These are phyloP conservation scores for Clavariopsis aquatica DNA, from an alignment of 495 filamentous ascomycete species.

Conservation along the genomic window DNA sequence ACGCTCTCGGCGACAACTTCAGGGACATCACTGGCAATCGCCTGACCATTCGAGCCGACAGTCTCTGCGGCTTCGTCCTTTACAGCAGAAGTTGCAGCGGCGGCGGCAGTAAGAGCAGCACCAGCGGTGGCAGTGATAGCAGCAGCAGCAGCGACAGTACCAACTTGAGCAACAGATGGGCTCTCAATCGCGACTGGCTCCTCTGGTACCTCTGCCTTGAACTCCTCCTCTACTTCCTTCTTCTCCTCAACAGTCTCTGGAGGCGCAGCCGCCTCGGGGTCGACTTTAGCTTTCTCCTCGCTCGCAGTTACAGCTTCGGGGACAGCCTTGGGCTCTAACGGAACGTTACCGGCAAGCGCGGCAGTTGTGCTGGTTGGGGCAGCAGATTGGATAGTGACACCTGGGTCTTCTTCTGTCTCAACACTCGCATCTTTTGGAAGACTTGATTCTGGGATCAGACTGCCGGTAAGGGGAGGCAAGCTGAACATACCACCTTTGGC, in stretches of 20 bases:
- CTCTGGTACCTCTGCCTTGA: conserved; percentile 32
- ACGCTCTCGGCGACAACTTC: conserved; percentile 67
- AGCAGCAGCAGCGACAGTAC: too few relatives aligned
- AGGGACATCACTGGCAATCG: conserved; percentile 54
- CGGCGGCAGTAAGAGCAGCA: conserved; percentile 10
- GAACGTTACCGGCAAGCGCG: conserved; percentile 68
- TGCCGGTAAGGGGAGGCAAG: conserved; percentile 62
- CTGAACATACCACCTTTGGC: conserved; percentile 57
- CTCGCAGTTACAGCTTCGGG: conserved; percentile 32
- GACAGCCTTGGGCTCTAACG: conserved; percentile 55
- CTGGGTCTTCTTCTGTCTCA: conserved; percentile 49
- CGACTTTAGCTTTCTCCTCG: conserved; percentile 27
- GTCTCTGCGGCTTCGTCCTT: conserved; percentile 34
- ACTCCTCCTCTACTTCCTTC: conserved; percentile 32
- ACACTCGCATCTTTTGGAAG: conserved; percentile 62
- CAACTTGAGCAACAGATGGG: background rate
- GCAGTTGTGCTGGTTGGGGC: conserved; percentile 72
- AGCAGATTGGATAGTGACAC: conserved; percentile 66
- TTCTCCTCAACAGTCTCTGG: conserved; percentile 33
- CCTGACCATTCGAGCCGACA: conserved; percentile 27
- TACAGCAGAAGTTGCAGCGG: conserved; percentile 33
- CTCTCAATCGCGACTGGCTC: conserved; percentile 38
- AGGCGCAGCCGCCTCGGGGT: conserved; percentile 31
- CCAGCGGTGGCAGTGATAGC: conserved; percentile 9
- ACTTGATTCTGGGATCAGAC: conserved; percentile 83